These are phyloP conservation scores for Cnidoscolus chayamansa DNA, from an alignment of 441 rosid species.

Conservation along the genomic window DNA sequence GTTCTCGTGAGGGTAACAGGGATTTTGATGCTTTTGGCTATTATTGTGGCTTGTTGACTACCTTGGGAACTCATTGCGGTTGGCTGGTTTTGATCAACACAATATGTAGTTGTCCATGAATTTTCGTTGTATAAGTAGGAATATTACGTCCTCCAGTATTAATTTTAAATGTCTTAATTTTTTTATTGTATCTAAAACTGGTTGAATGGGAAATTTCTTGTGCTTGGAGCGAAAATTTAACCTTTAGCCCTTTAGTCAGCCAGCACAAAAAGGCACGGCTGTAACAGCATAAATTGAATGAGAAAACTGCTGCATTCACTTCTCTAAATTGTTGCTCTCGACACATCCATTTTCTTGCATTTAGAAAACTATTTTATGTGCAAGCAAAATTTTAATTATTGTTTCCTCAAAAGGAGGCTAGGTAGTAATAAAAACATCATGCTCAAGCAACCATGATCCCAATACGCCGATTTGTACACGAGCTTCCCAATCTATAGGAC, in stretches of 20 bases:
- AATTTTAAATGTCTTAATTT: slow-evolving; percentile 11
- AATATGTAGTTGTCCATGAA: slow-evolving; percentile 22
- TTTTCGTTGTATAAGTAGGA: slow-evolving; percentile 32
- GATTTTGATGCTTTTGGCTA: neutral
- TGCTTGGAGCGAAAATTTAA: slow-evolving; percentile 23
- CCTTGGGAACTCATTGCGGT: slow-evolving; percentile 13
- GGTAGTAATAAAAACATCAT: too few species aligned
- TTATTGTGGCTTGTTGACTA: slow-evolving; percentile 12
- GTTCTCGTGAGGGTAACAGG: slow-evolving; percentile 33
- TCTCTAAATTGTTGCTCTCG: neutral
- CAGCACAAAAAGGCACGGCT: slow-evolving; percentile 4
- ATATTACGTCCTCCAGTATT: slow-evolving; percentile 29
- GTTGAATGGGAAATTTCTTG: slow-evolving; percentile 36
- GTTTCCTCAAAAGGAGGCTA: too few species aligned
- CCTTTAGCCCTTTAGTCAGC: slow-evolving; percentile 14
- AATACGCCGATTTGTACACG: too few species aligned
- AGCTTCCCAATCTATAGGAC: too few species aligned
- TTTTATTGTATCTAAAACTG: slow-evolving; percentile 29
- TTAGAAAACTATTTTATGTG: neutral
- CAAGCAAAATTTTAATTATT: too few species aligned
- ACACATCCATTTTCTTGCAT: neutral
- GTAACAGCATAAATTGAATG: slow-evolving; percentile 16
- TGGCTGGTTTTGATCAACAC: slow-evolving; percentile 22
- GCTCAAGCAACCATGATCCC: too few species aligned
- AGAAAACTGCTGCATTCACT: slow-evolving; percentile 18